Evolutionary conservation across 768 basidiomycete genomes (phyloP), one percentile per base, ranked within the genome.

Genomic region (Dictyophora rubrovolvata): DNA sequence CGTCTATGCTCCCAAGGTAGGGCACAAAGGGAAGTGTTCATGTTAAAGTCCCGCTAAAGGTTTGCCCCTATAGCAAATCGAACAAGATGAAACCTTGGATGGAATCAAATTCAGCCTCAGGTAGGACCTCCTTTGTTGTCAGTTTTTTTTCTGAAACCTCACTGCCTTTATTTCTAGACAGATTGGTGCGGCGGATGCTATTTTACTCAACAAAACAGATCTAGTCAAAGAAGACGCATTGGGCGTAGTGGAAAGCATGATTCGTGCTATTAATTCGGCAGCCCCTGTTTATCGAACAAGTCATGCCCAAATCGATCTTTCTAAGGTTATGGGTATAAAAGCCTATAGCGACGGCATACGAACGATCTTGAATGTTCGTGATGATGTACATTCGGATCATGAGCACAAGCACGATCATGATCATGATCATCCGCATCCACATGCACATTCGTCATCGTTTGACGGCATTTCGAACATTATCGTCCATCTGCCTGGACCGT

Each of bases 161-260:
- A 23, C 53, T 1, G 14, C 55, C 34, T 28, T 28, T 17, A 14
- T 28, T n/a, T 34, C n/a, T 66, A 96, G 94, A 55, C 96, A 99
- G 76, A 86, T 98, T 51, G 95, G 91, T 1, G 86, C 85, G 37
- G 85, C 95, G 22, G 96, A 99, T 67, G 86, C 95, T 22, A 79
- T 98, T 37, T 71, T 99, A 23, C 73, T 99, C 28, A 99, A 99
- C 77, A 99, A 99, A 75, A 75, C 77, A 23, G 95, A 97, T 66
- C 74, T 97, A 9, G 84, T 83, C 1, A 66, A 77, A 0, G 61
- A 77, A 1, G 69, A 73, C 5, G 72, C 73, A 20, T 65, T 89
- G 1, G 55, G 62, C 1, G 66, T 72, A 3, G 80, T 82, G 12
- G 85, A 89, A 67, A 67, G 64, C n/a, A 70, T 80, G 20, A 83